Base-by-base conservation (phyloP, 2,329 filamentous ascomycete genomes). In the Phaeosphaeriaceae sp. region DNA sequence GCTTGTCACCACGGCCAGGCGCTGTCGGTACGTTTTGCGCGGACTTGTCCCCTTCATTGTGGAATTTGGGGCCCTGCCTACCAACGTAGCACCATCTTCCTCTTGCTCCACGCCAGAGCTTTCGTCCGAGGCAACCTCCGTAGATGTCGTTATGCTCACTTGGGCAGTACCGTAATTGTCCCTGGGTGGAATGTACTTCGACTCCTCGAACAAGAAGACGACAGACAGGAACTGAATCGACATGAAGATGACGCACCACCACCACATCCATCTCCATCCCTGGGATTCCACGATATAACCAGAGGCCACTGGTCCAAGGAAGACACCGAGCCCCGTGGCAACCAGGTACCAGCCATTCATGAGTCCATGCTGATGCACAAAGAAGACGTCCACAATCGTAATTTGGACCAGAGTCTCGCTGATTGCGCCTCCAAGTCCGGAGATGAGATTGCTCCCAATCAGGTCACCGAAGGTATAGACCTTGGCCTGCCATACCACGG, bases 261-360 rank as follows among this genome's bases (percentile, higher is more conserved):
- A 83, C 76, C 77, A 84, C 78, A 81, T 82, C 76, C 77, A 84
- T 13, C 82, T 72, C 83, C 83, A 86, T 0, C 81, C 82, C 62
- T 81, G 76, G 1, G 69, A 66, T 0, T 70, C 64, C 0, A 77
- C 76, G n/a, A 81, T 69, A 60, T 77, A 82, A 19, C 80, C 80
- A 7, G 80, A 68, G 21, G 76, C 74, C 7, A 82, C 65, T 0
- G 79, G 75, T 0, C 73, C 76, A 1, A 84, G 67, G 7, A 73
- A 79, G 1, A 72, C 67, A 49, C 68, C 77, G 44, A 17, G 73
- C 69, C 48, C 74, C 41, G 78, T 74, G 57, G 74, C 80, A 55
- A 81, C 69, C 57, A 73, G 46, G 25, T 82, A 85, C 11, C 82
- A 74, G 0, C 71, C 73, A 57, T 85, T 86, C 78, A 82, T 80